phyloP scores from a whole-genome alignment of 2,329 filamentous ascomycete genomes.

The Pseudopyricularia javanii region DNA sequence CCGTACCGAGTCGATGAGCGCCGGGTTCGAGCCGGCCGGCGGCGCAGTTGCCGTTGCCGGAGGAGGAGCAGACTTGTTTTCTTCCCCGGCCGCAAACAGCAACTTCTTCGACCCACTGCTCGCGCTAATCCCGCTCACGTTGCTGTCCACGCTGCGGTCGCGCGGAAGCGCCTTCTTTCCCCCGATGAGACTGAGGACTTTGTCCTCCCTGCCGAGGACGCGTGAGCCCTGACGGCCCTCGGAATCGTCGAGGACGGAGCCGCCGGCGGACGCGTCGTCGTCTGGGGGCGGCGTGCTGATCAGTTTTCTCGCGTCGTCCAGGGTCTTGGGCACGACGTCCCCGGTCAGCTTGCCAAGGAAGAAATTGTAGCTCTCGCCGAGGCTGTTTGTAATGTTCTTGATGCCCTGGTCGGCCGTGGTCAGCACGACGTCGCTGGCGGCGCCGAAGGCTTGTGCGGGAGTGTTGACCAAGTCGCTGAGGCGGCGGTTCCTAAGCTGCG shows the following conservation, averaged over 20 bases:
- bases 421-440: slow-evolving; percentile 73
- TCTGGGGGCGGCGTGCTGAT: slow-evolving; percentile 60
- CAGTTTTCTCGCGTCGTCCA: slow-evolving; percentile 85
- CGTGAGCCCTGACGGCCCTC: slow-evolving; percentile 12
- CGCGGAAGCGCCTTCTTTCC: slow-evolving; percentile 35
- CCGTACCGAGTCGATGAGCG: slow-evolving; percentile 67
- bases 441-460: slow-evolving; percentile 68
- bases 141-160: slow-evolving; percentile 68
- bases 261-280: slow-evolving; percentile 48
- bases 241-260: slow-evolving; percentile 33
- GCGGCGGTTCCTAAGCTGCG: slow-evolving; percentile 54
- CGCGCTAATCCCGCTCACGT: slow-evolving; percentile 49
- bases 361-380: slow-evolving; percentile 90
- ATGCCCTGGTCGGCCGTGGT: slow-evolving; percentile 83
- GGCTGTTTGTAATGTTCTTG: slow-evolving; percentile 80
- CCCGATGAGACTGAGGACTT: slow-evolving; percentile 60
- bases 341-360: slow-evolving; percentile 64
- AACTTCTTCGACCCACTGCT: slow-evolving; percentile 45
- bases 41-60: slow-evolving; percentile 8
- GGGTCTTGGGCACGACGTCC: slow-evolving; percentile 66
- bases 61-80: slow-evolving; percentile 9
- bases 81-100: slow-evolving; percentile 30
- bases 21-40: slow-evolving; percentile 33
- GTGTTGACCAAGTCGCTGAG: slow-evolving; percentile 80
- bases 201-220: slow-evolving; percentile 39